These are phyloP conservation scores for Kluyveromyces dobzhanskii DNA, from an alignment of 805 yeast species.

Conservation along the genomic window DNA sequence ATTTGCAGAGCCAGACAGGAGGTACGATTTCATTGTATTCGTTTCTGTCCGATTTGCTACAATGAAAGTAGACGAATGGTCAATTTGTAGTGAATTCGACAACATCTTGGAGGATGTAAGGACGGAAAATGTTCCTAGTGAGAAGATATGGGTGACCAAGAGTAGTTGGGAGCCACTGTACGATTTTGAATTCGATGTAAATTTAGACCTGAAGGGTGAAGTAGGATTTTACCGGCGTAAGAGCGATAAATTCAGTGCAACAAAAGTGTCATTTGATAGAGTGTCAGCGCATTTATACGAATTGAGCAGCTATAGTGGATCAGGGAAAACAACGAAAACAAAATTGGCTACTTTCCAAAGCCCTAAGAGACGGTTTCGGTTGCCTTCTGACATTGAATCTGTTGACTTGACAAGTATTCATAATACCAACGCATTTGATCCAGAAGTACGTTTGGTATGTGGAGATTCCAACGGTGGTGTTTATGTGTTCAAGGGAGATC, in stretches of 20 bases:
- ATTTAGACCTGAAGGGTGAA: background rate
- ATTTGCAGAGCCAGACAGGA: too few species aligned
- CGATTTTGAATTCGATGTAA: background rate
- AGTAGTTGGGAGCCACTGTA: background rate
- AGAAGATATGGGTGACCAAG: background rate
- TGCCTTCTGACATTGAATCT: background rate
- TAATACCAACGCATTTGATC: constrained; percentile 19
- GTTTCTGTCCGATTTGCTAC: too few species aligned
- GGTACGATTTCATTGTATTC: too few species aligned
- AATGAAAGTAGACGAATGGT: constrained; percentile 2
- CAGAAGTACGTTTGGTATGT: constrained; percentile 10
- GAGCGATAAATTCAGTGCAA: background rate
- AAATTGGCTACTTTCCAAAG: background rate
- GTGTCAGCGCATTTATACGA: background rate
- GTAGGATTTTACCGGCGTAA: background rate
- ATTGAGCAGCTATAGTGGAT: background rate
- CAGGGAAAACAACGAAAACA: background rate
- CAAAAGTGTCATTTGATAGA: background rate
- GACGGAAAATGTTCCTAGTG: background rate
- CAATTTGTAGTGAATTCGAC: background rate
- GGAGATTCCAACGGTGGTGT: background rate
- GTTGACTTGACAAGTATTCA: constrained; percentile 31
- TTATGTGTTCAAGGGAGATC: background rate
- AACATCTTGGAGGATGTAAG: background rate
- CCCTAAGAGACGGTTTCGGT: background rate